Conservation (phyloP, 768 basidiomycete species). For the Mycena vitilis region DNA sequence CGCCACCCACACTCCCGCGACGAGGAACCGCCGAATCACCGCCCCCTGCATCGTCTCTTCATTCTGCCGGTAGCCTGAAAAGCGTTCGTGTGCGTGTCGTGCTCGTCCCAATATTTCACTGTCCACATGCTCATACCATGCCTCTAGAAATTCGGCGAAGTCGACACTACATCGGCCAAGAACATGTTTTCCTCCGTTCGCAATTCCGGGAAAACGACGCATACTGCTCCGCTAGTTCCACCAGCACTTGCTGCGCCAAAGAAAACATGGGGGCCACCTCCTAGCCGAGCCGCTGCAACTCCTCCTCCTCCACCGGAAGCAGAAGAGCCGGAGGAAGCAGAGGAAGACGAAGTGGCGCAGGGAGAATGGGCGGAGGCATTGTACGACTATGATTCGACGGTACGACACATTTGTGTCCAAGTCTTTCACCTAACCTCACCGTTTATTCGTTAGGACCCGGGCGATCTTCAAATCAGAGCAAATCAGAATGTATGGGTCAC, state of each 20-base stretch:
- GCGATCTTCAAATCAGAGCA: constrained; percentile 70
- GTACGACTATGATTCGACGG: constrained; percentile 79
- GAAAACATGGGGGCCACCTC: constrained; percentile 65
- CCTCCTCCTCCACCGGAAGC: constrained; percentile 47
- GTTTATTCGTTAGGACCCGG: constrained; percentile 64
- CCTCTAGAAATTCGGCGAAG: constrained; percentile 70
- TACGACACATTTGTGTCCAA: constrained; percentile 40
- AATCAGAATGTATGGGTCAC: constrained; percentile 71
- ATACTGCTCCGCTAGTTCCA: constrained; percentile 48
- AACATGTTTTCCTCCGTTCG: constrained; percentile 61
- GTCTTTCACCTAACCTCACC: background rate
- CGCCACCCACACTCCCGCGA: constrained; percentile 44
- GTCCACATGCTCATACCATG: background rate
- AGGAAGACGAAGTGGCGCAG: constrained; percentile 47
- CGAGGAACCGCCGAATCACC: constrained; percentile 32
- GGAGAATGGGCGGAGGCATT: constrained; percentile 85
- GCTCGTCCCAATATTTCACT: background rate
- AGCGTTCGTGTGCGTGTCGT: constrained; percentile 42
- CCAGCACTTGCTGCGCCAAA: constrained; percentile 58
- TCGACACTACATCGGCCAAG: constrained; percentile 64
- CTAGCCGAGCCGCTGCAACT: constrained; percentile 46
- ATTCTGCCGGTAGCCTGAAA: constrained; percentile 39
- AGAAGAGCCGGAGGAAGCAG: constrained; percentile 50
- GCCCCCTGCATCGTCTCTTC: constrained; percentile 41
- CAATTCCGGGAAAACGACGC: constrained; percentile 52